Conservation (phyloP, 192 early-diverging fungal species). For the Podila horticola region DNA sequence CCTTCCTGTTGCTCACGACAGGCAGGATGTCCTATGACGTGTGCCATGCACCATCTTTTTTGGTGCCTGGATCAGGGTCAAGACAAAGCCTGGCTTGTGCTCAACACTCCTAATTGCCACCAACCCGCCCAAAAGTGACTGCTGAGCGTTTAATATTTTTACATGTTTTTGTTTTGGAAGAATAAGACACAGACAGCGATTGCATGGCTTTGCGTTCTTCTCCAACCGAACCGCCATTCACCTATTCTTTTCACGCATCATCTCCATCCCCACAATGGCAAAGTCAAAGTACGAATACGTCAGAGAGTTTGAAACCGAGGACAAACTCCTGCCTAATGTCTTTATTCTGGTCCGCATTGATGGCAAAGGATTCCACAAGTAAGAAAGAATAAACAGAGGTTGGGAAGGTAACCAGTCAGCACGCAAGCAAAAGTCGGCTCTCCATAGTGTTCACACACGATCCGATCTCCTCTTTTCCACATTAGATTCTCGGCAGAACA, state of each 20-base stretch:
- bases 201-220: not conserved
- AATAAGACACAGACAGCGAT: not conserved
- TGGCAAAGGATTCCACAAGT: slow-evolving; percentile 88
- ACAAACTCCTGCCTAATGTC: slow-evolving; percentile 83
- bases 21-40: too few relatives aligned
- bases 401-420: not conserved
- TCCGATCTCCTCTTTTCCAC: not conserved
- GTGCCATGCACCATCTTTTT: too few relatives aligned
- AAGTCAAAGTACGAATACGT: slow-evolving; percentile 95
- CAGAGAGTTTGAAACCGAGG: slow-evolving; percentile 84
- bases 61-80: too few relatives aligned
- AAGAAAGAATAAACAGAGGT: not conserved
- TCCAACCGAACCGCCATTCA: not conserved
- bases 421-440: not conserved
- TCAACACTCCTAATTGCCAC: too few relatives aligned
- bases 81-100: too few relatives aligned
- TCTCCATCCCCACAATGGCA: slow-evolving; percentile 70
- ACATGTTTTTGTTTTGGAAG: not conserved
- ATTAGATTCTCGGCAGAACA: slow-evolving; percentile 81
- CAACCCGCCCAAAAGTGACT: too few relatives aligned
- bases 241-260: not conserved
- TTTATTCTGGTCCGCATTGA: slow-evolving; percentile 94
- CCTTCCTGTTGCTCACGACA: too few relatives aligned
- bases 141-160: not conserved
- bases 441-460: not conserved